Base-by-base conservation (phyloP, 345 rosid genomes). In the Lepidium aucheri region DNA sequence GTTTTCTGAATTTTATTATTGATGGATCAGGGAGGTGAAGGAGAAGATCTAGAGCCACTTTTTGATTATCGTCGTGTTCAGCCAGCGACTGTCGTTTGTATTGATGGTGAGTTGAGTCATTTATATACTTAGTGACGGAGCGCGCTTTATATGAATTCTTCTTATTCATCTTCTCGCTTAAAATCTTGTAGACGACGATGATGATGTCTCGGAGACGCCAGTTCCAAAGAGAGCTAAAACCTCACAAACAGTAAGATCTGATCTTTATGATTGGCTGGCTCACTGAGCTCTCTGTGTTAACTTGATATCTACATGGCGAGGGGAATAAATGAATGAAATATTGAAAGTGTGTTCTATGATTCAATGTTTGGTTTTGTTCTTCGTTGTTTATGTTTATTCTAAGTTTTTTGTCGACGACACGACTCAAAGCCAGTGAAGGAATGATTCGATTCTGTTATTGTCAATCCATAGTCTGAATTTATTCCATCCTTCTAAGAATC, bases 41-140 rank as follows among this genome's bases (percentile, higher is more conserved):
- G 70, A 13, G 91, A 88, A n/a, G 92, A 89, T 36, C 74, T 89
- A n/a, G 92, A 86, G 45, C 85, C 90, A 11, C 76, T 89, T 63
- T 89, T 89, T 67, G 86, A 86, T 74, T 89, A 89, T 70, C 70
- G 28, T 46, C 90, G 96, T 13, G 96, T 89, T 60, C 90, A 86
- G 79, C 96, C 86, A 1, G 3, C 30, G 38, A 64, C 73, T 70
- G 32, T 86, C 54, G 58, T 83, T 43, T 60, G 28, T 62, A 49
- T 86, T 22, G 91, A 84, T 16, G 92, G 88, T 83, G 47, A 74
- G 42, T 52, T 60, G 30, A 26, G 30, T 53, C 26, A 7, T 4
- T 52, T 20, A 8, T 52, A 26, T 43, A n/a, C 22, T 74, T 16
- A 10, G 28, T 45, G 38, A 44, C 4, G 34, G 28, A 36, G 57